Evolutionary conservation across 2,329 filamentous ascomycete genomes (phyloP).

Genomic region (Madurella mycetomatis): DNA sequence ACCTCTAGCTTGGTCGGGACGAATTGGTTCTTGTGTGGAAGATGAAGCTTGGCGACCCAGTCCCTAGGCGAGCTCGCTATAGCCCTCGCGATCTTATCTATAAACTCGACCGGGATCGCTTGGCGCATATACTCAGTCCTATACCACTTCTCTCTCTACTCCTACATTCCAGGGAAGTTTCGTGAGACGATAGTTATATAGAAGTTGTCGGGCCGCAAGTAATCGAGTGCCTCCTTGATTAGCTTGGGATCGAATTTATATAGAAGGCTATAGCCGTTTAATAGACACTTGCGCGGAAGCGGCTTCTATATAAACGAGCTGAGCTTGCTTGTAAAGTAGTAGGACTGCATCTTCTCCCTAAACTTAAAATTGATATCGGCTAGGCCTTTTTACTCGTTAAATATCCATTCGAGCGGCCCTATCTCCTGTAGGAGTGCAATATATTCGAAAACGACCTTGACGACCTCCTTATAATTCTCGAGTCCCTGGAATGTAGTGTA

Average conservation of each 20-base stretch:
- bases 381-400: conserved; percentile 84
- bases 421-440: conserved; percentile 77
- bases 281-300: conserved; percentile 77
- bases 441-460: conserved; percentile 86
- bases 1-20: conserved; percentile 91
- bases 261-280: conserved; percentile 74
- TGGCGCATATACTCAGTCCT: conserved; percentile 88
- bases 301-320: conserved; percentile 89
- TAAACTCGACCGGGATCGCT: conserved; percentile 70
- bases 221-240: conserved; percentile 69
- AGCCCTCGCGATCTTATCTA: conserved; percentile 65
- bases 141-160: conserved; percentile 93
- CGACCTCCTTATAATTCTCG: conserved; percentile 74
- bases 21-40: conserved; percentile 93
- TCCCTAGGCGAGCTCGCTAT: conserved; percentile 51
- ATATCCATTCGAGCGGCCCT: conserved; percentile 86
- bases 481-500: conserved; percentile 46
- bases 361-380: conserved; percentile 94
- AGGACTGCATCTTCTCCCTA: conserved; percentile 86
- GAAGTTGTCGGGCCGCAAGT: conserved; percentile 83
- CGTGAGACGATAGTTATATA: conserved; percentile 78
- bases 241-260: conserved; percentile 74
- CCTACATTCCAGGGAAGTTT: conserved; percentile 77
- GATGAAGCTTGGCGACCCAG: conserved; percentile 67
- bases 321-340: conserved; percentile 79